Evolutionary conservation across 2,329 filamentous ascomycete species (phyloP).

Genomic region (Sclerotinia sclerotiorum): DNA sequence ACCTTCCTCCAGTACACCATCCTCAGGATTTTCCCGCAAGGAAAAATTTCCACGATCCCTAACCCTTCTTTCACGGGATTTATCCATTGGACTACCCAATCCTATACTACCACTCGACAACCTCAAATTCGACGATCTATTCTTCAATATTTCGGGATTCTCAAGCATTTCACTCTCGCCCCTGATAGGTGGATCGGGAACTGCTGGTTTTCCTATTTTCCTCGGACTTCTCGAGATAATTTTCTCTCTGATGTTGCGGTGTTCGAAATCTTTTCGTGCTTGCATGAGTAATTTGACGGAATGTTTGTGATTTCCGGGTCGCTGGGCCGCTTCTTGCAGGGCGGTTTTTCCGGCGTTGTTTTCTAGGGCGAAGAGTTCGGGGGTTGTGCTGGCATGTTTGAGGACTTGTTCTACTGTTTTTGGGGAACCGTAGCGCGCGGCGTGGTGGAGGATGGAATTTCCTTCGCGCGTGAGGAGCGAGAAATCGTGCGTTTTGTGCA

Average conservation of each 20-base stretch:
- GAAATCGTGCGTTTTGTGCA: not conserved
- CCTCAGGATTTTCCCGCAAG: too few species aligned
- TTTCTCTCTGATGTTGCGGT: not conserved
- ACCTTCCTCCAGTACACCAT: too few species aligned
- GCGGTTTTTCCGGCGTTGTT: conserved; percentile 10
- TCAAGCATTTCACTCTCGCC: not conserved
- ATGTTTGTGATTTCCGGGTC: conserved; percentile 1
- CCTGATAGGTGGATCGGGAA: not conserved
- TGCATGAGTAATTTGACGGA: not conserved
- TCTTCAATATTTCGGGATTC: not conserved
- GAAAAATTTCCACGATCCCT: too few species aligned
- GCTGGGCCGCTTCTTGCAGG: conserved; percentile 2
- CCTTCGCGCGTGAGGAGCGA: not conserved
- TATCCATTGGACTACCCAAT: not conserved
- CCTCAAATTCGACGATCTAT: not conserved
- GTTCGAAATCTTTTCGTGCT: not conserved
- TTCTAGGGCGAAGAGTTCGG: conserved; percentile 1
- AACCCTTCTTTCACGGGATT: not conserved
- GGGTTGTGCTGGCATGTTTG: not conserved
- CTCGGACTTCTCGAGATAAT: not conserved
- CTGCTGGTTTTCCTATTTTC: not conserved
- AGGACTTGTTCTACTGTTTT: not conserved
- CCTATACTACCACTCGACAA: not conserved
- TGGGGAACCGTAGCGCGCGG: not conserved
- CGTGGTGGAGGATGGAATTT: conserved; percentile 9